phyloP scores from a whole-genome alignment of 768 basidiomycete species.

The Tricholomella constricta region DNA sequence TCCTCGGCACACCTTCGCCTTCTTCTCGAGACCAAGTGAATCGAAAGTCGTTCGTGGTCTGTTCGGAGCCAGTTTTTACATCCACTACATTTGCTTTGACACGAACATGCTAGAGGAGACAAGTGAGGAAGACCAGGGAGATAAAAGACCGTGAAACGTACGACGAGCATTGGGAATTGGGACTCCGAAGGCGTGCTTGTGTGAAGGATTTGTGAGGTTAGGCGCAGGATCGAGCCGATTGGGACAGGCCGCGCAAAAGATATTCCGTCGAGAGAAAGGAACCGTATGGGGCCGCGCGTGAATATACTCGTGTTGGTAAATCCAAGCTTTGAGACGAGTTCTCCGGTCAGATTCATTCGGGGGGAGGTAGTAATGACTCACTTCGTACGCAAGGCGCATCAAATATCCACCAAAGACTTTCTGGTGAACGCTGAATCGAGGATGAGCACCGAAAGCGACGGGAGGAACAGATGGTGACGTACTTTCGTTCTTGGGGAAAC shows the following conservation, averaged over 20 bases:
- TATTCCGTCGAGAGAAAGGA: conserved; percentile 79
- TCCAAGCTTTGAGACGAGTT: conserved; percentile 50
- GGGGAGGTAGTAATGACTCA: conserved; percentile 22
- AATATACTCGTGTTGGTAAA: conserved; percentile 73
- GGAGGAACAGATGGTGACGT: conserved; percentile 23
- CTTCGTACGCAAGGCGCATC: conserved; percentile 73
- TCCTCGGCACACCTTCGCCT: conserved; percentile 36
- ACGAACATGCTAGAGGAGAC: conserved; percentile 56
- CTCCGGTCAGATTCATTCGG: background rate
- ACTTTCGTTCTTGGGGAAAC: conserved; percentile 89
- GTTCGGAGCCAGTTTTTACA: conserved; percentile 61
- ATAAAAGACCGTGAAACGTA: conserved; percentile 35
- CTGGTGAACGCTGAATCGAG: conserved; percentile 63
- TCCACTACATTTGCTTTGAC: conserved; percentile 76
- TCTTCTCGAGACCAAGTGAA: conserved; percentile 67
- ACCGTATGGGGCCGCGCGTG: conserved; percentile 64
- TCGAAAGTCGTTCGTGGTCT: conserved; percentile 74
- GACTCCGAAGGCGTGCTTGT: conserved; percentile 41
- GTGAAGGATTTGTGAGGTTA: conserved; percentile 71
- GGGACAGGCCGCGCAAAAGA: conserved; percentile 80
- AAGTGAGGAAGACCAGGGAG: background rate
- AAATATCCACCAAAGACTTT: conserved; percentile 80
- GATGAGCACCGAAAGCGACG: background rate
- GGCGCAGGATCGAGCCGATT: conserved; percentile 78
- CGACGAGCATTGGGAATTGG: conserved; percentile 56